Evolutionary conservation across 2,329 filamentous ascomycete species (phyloP), one percentile per base, ranked within the genome.

Genomic region (Pestalotiopsis fici): DNA sequence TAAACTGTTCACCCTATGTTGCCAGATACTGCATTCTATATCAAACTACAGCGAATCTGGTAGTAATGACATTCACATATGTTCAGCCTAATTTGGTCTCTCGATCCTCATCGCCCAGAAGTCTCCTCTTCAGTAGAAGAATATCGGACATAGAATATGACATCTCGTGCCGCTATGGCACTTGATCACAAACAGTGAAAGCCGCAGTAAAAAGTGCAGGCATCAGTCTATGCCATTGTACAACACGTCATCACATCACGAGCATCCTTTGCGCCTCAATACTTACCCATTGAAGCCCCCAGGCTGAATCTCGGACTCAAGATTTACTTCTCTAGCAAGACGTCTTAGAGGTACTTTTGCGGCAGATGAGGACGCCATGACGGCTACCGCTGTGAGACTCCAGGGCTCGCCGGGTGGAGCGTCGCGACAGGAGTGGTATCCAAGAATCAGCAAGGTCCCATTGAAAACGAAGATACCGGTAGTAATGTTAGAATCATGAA

Each of bases 351-450:
- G 4, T 80, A 79, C 69, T 83, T 84, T 68, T 84, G 82, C 66
- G 65, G 67, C 0, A 79, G 64, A 1, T 83, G 82, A 60, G 81
- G 82, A 1, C 83, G 82, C 60, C 82, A 83, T 63, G 50, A 83
- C 21, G 81, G 82, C 64, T 76, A 76, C 65, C 57, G 61, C 56
- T 50, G 27, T n/a, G 27, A 35, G n/a, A 23, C 18, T 23, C 28
- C 6, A 12, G 60, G 39, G 4, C 21, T 23, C 18, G 23, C 43
- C 21, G 43, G 13, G 27, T 82, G 80, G 81, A 75, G 73, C 27
- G 78, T 79, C 1, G 79, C 81, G 11, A 82, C 82, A 0, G 81
- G 81, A 0, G 71, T 76, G 2, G 74, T 82, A 27, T 64, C 68
- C 43, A 50, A 12, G 69, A 70, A 47, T 66, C 64, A 2, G 68